A percentile compares a stretch with the other conserved stretches of the same genome.
Conservation (phyloP, 2,329 filamentous ascomycete species). For the Trichophyton schoenleinii region DNA sequence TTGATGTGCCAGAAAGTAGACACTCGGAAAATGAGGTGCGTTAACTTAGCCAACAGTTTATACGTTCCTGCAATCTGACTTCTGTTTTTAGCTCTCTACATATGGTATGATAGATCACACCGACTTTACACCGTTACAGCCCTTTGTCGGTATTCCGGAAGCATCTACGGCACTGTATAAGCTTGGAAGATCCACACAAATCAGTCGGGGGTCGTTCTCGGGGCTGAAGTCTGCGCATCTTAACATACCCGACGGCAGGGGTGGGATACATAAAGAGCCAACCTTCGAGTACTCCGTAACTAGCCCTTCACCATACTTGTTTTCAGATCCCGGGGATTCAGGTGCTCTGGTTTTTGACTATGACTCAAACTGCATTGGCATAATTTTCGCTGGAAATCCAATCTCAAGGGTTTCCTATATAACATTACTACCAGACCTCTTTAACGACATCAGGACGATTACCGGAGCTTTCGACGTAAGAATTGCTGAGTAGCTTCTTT, state of each 20-base stretch:
- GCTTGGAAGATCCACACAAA: background rate
- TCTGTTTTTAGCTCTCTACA: background rate
- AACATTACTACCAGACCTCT: background rate
- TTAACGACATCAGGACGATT: background rate
- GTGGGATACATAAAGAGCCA: background rate
- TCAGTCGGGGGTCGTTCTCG: background rate
- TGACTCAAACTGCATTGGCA: background rate
- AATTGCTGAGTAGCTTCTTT: background rate
- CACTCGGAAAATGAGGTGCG: too few relatives aligned
- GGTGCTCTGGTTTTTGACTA: conserved; percentile 6
- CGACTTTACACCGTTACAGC: background rate
- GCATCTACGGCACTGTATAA: background rate
- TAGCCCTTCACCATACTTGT: background rate
- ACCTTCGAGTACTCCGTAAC: background rate
- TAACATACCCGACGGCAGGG: background rate
- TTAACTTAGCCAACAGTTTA: too few relatives aligned
- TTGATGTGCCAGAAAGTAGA: too few relatives aligned
- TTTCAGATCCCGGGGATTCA: conserved; percentile 1
- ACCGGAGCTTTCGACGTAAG: background rate
- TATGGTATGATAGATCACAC: background rate
- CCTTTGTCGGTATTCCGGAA: background rate
- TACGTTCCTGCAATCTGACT: background rate
- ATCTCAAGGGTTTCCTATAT: background rate
- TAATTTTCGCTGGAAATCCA: conserved; percentile 4
- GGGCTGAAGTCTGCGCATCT: background rate